Evolutionary conservation across 352 stramenopile genomes (phyloP), one percentile per base, ranked within the genome.

Genomic region (Elongisporangium prolatum): DNA sequence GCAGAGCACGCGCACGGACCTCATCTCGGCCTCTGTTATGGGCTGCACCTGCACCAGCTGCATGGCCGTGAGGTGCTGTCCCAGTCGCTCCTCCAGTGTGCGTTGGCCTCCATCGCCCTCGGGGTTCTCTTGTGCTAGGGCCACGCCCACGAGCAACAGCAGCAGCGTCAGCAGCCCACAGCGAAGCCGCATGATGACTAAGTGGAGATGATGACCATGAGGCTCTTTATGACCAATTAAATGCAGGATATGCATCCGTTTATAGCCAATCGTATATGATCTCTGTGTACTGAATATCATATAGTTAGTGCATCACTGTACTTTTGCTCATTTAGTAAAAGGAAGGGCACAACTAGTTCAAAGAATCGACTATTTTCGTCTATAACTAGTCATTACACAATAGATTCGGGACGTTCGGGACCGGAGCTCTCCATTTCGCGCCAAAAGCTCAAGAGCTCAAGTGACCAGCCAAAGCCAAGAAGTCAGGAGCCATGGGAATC

Each of bases 401-500:
- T 44, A 16, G 1, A 44, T 44, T 44, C 34, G 34, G 34, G 34
- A 44, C 34, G 11, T 44, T 17, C 34, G 34, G 34, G 17, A 44
- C 34, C 34, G 2, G 0, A 17, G 34, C 34, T 17, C 34, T 17
- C 11, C 34, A 44, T 44, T 44, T 44, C 10, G 34, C 34, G 34
- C 34, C 34, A 44, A 44, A 44, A 44, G 34, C 34, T 7, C 34
- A 44, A 44, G 34, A 44, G 34, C 34, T 44, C 34, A 17, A 44
- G 34, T 44, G 34, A 44, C 34, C 34, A 44, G 34, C 34, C 21
- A 48, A 50, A 51, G 58, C 57, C 57, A 57, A 51, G 34, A 48
- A 14, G 24, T 22, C 34, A n/a, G 13, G n/a, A 56, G 67, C 4
- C 52, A 99, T 99, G 96, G 97, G 97, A 63, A 99, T 99, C 75